Percentiles rank a stretch among this genome's conserved stretches.
Evolutionary conservation across 2,329 filamentous ascomycete genomes (phyloP).

Genomic region (Albophoma yamanashiensis): DNA sequence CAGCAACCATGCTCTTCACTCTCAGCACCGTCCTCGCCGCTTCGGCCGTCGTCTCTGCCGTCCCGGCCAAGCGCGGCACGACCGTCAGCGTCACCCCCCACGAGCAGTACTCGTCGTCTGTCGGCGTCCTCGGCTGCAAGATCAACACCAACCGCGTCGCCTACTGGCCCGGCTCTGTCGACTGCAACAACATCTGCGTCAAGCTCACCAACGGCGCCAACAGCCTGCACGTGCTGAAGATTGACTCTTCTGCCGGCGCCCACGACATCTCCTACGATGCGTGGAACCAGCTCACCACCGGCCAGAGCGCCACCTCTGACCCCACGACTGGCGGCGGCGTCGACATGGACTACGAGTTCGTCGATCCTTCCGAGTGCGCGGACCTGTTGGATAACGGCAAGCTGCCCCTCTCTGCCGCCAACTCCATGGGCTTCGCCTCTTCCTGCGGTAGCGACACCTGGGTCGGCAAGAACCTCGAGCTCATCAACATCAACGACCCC

Average conservation of each 20-base stretch:
- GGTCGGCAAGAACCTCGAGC: conserved; percentile 39
- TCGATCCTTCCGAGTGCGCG: conserved; percentile 35
- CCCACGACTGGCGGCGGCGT: conserved; percentile 39
- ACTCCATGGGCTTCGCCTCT: conserved; percentile 44
- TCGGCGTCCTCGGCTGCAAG: conserved; percentile 50
- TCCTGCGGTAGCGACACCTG: conserved; percentile 35
- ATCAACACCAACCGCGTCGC: conserved; percentile 50
- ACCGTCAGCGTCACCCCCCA: conserved; percentile 36
- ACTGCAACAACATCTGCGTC: conserved; percentile 47
- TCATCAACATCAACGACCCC: conserved; percentile 43
- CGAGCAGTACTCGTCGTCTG: conserved; percentile 42
- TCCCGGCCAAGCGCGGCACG: neutral
- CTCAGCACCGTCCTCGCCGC: conserved; percentile 1
- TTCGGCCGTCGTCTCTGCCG: conserved; percentile 1
- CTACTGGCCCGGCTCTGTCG: conserved; percentile 44
- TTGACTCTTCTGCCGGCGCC: conserved; percentile 45
- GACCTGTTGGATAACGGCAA: conserved; percentile 37
- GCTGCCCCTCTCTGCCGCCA: conserved; percentile 43
- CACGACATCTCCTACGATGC: conserved; percentile 51
- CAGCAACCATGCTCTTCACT: conserved; percentile 1
- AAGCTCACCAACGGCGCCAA: conserved; percentile 37
- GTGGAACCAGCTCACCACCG: conserved; percentile 47
- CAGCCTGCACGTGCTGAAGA: conserved; percentile 44
- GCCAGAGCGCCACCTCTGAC: conserved; percentile 32
- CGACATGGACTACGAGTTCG: conserved; percentile 38